Conservation (phyloP, 169 alveolate species). For the Miamiensis avidus region DNA sequence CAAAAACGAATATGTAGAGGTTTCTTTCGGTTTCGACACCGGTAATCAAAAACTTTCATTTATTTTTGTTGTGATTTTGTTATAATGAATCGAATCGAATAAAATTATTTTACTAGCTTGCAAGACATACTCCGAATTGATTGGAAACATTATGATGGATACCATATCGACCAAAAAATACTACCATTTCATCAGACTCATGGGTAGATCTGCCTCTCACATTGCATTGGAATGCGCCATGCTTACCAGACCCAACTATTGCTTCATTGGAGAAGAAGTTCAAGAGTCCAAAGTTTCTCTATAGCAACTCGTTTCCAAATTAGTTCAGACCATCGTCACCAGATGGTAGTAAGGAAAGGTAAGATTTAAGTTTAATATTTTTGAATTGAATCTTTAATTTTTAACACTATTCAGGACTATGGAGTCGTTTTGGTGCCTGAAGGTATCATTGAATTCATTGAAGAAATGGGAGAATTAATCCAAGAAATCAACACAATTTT, state of each 20-base stretch:
- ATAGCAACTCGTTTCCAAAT: constrained; percentile 64
- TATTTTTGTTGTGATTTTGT: background rate
- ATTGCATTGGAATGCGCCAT: constrained; percentile 87
- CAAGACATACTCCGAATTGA: constrained; percentile 84
- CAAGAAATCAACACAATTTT: constrained; percentile 69
- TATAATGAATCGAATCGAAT: too few relatives aligned
- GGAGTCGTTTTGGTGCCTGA: constrained; percentile 87
- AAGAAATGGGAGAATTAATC: constrained; percentile 77
- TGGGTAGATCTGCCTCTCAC: constrained; percentile 92
- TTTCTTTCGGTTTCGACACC: constrained; percentile 98
- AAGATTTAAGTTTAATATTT: too few relatives aligned
- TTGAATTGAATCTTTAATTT: too few relatives aligned
- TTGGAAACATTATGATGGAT: constrained; percentile 84
- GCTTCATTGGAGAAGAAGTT: constrained; percentile 80
- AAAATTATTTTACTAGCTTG: too few relatives aligned
- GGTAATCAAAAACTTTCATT: background rate
- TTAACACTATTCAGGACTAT: too few relatives aligned
- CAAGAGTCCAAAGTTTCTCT: constrained; percentile 62
- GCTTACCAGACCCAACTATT: constrained; percentile 70
- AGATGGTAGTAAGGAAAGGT: constrained; percentile 71
- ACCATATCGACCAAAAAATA: constrained; percentile 73
- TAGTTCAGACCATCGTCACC: constrained; percentile 70
- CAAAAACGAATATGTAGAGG: constrained; percentile 94
- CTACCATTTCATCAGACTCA: constrained; percentile 86
- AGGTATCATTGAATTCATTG: constrained; percentile 88